Percentiles rank a stretch among this genome's conserved stretches.
Evolutionary conservation across 169 alveolate species (phyloP).

Genomic region (Cryptosporidium canis): DNA sequence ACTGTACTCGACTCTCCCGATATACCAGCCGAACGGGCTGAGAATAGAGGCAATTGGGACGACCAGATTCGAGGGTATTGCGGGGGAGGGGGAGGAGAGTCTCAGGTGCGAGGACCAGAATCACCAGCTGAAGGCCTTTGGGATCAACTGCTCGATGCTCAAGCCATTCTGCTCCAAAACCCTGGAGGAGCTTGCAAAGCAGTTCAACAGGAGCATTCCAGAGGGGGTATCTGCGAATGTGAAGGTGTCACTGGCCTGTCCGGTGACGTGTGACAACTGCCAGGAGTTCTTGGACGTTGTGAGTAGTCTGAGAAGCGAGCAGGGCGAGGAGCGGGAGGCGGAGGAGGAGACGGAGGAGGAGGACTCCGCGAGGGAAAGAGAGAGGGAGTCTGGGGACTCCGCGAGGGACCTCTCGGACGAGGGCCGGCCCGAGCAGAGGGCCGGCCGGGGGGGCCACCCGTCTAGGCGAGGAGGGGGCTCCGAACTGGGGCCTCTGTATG

Average conservation of each 20-base stretch:
- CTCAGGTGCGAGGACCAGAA: constrained; percentile 34
- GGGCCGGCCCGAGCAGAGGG: background rate
- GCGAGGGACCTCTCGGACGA: background rate
- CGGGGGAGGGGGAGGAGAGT: background rate
- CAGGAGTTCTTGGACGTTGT: constrained; percentile 53
- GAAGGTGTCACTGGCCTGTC: constrained; percentile 75
- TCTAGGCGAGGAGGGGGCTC: background rate
- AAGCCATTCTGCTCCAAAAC: constrained; percentile 72
- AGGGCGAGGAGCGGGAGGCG: constrained; percentile 11
- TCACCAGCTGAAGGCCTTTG: constrained; percentile 47
- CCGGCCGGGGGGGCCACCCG: too few relatives aligned
- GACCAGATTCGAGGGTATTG: background rate
- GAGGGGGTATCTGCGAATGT: constrained; percentile 73
- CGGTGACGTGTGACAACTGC: constrained; percentile 34
- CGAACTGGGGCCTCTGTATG: constrained; percentile 10
- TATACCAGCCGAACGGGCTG: constrained; percentile 47
- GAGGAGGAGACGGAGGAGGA: constrained; percentile 12
- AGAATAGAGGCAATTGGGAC: constrained; percentile 43
- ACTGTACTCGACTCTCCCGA: constrained; percentile 33
- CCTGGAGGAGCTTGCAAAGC: constrained; percentile 63
- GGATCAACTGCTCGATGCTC: constrained; percentile 48
- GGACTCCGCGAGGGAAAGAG: background rate
- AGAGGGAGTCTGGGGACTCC: background rate
- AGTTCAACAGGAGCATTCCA: constrained; percentile 72
- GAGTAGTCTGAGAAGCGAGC: constrained; percentile 58